phyloP scores from a whole-genome alignment of 176 grass and related monocot genomes.

The Eragrostis nindensis region DNA sequence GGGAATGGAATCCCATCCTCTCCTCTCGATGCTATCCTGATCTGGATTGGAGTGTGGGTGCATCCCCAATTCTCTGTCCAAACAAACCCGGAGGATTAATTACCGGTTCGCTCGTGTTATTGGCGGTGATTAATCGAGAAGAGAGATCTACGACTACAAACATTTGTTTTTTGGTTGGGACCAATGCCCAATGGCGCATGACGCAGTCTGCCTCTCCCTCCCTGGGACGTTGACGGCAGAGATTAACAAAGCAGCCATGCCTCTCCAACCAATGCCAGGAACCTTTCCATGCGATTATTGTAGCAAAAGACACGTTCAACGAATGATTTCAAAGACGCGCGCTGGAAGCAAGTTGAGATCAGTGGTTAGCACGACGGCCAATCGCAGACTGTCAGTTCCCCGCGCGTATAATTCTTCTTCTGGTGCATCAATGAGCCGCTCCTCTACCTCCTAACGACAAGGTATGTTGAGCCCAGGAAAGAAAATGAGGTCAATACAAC shows the following conservation, averaged over 20 bases:
- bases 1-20: constrained; percentile 1
- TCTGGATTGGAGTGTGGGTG: too few species aligned
- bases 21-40: not conserved
- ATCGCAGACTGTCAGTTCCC: not conserved
- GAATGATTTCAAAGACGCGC: not conserved
- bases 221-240: constrained; percentile 44
- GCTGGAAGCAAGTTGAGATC: not conserved
- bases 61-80: too few species aligned
- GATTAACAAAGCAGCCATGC: constrained; percentile 21
- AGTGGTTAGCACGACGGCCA: not conserved
- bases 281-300: not conserved
- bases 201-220: not conserved
- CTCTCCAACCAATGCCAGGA: constrained; percentile 17
- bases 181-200: not conserved
- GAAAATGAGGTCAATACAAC: too few species aligned
- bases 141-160: not conserved
- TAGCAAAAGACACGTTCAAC: constrained; percentile 12
- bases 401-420: too few species aligned
- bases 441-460: too few species aligned
- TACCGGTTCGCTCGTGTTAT: too few species aligned
- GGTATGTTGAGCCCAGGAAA: too few species aligned
- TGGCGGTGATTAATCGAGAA: too few species aligned
- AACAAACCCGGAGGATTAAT: too few species aligned
- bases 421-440: too few species aligned
- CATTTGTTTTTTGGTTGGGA: not conserved